Evolutionary conservation across 495 filamentous ascomycete genomes (phyloP).

Genomic region (Lepidopterella palustris): DNA sequence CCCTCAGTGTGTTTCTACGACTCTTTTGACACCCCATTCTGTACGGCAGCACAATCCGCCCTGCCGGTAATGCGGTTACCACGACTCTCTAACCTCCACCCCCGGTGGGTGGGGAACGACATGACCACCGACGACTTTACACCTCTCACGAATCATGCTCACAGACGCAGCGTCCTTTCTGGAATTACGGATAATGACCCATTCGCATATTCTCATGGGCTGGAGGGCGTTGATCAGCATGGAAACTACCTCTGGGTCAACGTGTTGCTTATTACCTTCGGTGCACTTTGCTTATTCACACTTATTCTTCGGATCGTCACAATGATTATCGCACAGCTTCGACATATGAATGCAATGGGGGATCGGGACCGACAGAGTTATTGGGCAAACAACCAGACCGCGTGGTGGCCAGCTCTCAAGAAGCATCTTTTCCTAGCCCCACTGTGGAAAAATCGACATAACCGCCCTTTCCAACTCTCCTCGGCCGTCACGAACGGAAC

Average conservation of each 20-base stretch:
- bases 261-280: conserved; percentile 38
- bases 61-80: background rate
- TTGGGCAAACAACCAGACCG: conserved; percentile 60
- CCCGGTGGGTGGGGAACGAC: conserved; percentile 15
- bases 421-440: conserved; percentile 77
- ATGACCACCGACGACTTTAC: background rate
- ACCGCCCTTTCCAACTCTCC: conserved; percentile 80
- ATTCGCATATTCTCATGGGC: conserved; percentile 29
- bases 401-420: conserved; percentile 64
- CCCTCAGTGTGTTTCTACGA: background rate
- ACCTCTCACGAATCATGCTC: background rate
- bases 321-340: conserved; percentile 59
- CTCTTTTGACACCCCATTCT: background rate
- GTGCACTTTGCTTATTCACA: conserved; percentile 45
- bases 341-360: conserved; percentile 62
- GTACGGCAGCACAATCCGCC: too few species aligned
- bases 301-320: conserved; percentile 54
- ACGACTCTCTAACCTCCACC: conserved; percentile 12
- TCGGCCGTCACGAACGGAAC: conserved; percentile 83
- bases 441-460: conserved; percentile 75
- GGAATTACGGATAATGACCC: conserved; percentile 1
- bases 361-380: conserved; percentile 46
- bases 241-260: conserved; percentile 36
- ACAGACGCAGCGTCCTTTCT: background rate
- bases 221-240: conserved; percentile 36